These are phyloP conservation scores for Suhomyces sp. DNA, from an alignment of 805 yeast genomes.

Conservation along the genomic window DNA sequence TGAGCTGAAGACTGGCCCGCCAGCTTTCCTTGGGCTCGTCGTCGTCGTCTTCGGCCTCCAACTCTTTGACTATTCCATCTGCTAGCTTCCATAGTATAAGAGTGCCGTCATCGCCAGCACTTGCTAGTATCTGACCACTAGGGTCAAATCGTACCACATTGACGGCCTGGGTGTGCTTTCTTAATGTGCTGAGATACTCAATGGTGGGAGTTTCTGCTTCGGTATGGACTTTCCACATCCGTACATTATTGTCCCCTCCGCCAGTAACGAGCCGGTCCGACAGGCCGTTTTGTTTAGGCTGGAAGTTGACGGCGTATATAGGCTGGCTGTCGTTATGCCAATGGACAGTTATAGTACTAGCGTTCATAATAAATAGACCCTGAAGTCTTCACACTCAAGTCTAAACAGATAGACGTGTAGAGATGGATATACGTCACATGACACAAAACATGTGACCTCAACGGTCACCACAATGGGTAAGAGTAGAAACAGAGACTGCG, in stretches of 20 bases:
- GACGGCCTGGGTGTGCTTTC: conserved; percentile 92
- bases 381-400: no score
- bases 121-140: conserved; percentile 67
- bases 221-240: conserved; percentile 45
- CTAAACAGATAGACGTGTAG: no score
- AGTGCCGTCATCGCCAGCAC: conserved; percentile 95
- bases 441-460: no score
- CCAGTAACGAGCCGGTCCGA: conserved; percentile 72
- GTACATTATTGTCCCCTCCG: conserved; percentile 91
- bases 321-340: conserved; percentile 79
- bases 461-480: no score
- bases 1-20: conserved; percentile 57
- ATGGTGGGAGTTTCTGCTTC: conserved; percentile 34
- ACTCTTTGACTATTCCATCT: conserved; percentile 53
- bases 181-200: conserved; percentile 73
- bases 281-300: conserved; percentile 31
- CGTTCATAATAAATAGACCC: conserved; percentile 23
- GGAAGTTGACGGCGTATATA: conserved; percentile 65
- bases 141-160: conserved; percentile 83
- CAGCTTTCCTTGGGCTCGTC: conserved; percentile 71
- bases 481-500: no score
- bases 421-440: background rate
- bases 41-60: conserved; percentile 47
- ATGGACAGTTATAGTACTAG: conserved; percentile 53
- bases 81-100: conserved; percentile 74